Conservation (phyloP, 2,329 filamentous ascomycete species). For the Ophiobolus disseminans region DNA sequence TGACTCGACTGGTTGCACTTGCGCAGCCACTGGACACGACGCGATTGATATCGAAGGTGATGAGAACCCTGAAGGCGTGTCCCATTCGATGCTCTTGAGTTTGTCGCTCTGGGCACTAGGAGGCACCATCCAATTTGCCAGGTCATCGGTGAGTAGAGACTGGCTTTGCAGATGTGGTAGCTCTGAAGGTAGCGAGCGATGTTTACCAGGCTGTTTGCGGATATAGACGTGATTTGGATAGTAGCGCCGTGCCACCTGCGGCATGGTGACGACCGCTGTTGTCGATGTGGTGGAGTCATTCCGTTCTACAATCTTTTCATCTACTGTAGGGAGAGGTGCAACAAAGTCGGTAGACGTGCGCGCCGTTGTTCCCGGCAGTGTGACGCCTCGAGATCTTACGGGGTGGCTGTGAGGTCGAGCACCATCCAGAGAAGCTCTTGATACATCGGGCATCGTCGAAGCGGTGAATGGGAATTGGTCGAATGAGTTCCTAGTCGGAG, state of each 20-base stretch:
- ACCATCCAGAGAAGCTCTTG: conserved; percentile 5
- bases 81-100: conserved; percentile 2
- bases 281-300: conserved; percentile 27
- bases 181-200: conserved; percentile 24
- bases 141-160: conserved; percentile 31
- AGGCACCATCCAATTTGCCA: conserved; percentile 29
- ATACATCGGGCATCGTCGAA: not conserved
- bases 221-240: conserved; percentile 26
- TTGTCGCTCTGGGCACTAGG: conserved; percentile 15
- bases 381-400: not conserved
- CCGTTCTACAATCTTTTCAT: conserved; percentile 22
- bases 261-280: conserved; percentile 15
- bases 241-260: conserved; percentile 24
- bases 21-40: not conserved
- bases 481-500: not conserved
- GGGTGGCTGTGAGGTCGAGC: not conserved
- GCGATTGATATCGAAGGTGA: conserved; percentile 10
- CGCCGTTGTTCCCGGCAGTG: not conserved
- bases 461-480: not conserved
- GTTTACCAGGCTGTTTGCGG: conserved; percentile 15
- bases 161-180: conserved; percentile 27
- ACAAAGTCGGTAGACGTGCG: conserved; percentile 6
- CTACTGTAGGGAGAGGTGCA: conserved; percentile 13
- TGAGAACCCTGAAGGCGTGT: not conserved
- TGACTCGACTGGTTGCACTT: not conserved